A percentile compares a stretch with the other conserved stretches of the same genome.
Evolutionary conservation across 2,329 filamentous ascomycete species (phyloP).

Genomic region (Domatiomyces catenatus): DNA sequence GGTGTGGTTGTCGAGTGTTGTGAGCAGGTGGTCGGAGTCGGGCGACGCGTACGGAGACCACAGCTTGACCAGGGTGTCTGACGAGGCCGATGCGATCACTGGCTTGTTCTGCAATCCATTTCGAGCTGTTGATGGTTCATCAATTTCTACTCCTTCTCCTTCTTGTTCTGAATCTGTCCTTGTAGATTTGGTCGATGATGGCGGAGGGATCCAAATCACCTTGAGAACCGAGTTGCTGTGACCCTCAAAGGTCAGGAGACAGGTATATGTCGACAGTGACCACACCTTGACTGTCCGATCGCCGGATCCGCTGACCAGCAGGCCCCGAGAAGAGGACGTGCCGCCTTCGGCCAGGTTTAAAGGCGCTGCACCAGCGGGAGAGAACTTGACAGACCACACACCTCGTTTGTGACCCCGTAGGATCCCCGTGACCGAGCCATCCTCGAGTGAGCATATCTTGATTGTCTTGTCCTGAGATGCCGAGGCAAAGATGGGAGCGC

Average conservation of each 20-base stretch:
- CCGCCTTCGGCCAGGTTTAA: constrained; percentile 57
- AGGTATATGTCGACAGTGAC: constrained; percentile 84
- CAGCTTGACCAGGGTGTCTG: constrained; percentile 88
- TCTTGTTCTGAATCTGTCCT: constrained; percentile 19
- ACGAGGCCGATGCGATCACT: constrained; percentile 64
- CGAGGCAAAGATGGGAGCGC: constrained; percentile 72
- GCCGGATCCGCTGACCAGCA: constrained; percentile 78
- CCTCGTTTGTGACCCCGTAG: constrained; percentile 84
- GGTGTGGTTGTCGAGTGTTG: constrained; percentile 90
- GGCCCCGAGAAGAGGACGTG: constrained; percentile 57
- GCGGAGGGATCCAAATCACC: constrained; percentile 64
- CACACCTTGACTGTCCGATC: constrained; percentile 95
- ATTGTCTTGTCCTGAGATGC: constrained; percentile 93
- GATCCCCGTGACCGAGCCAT: constrained; percentile 81
- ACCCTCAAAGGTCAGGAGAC: constrained; percentile 84
- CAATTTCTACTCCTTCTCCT: constrained; percentile 2
- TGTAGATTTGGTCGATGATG: constrained; percentile 21
- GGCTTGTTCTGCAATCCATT: constrained; percentile 14
- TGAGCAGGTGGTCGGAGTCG: constrained; percentile 55
- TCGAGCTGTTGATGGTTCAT: constrained; percentile 3
- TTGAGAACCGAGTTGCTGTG: constrained; percentile 94
- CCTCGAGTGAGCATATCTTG: constrained; percentile 86
- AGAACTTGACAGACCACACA: constrained; percentile 90
- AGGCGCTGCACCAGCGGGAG: constrained; percentile 59
- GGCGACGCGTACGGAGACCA: constrained; percentile 60